These are phyloP conservation scores for Lodderomyces orthopsilosis DNA, from an alignment of 1,139 yeast species.

Conservation along the genomic window DNA sequence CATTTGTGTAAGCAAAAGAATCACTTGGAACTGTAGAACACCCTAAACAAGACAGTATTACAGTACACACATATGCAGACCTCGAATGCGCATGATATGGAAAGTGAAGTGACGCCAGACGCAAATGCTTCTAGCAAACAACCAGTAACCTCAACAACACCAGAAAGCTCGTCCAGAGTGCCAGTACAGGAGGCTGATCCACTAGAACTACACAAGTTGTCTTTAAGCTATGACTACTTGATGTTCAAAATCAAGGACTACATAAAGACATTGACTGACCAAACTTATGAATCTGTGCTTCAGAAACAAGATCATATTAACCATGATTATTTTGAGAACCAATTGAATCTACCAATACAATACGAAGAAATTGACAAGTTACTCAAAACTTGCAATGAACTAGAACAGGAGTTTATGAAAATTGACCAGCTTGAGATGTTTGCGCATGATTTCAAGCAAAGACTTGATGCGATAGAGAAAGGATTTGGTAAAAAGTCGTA, in stretches of 20 bases:
- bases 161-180: slow-evolving; percentile 4
- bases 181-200: slow-evolving; percentile 51
- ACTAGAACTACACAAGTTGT: slow-evolving; percentile 55
- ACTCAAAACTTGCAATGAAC: slow-evolving; percentile 47
- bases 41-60: too few species aligned
- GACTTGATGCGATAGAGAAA: slow-evolving; percentile 27
- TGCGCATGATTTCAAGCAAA: slow-evolving; percentile 34
- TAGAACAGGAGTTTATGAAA: slow-evolving; percentile 64
- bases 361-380: slow-evolving; percentile 43
- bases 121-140: not conserved
- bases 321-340: slow-evolving; percentile 34
- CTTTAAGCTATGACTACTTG: slow-evolving; percentile 61
- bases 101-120: not conserved
- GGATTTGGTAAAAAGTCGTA: not conserved
- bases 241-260: slow-evolving; percentile 58
- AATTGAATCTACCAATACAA: slow-evolving; percentile 40
- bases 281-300: slow-evolving; percentile 29
- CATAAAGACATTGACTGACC: slow-evolving; percentile 39
- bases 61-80: not conserved
- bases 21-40: not conserved
- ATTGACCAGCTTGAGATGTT: slow-evolving; percentile 62
- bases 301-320: slow-evolving; percentile 27
- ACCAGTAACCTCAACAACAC: not conserved
- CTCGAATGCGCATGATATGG: not conserved
- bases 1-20: not conserved